Base-by-base conservation (phyloP, 495 filamentous ascomycete genomes). In the Amphirosellinia nigrospora region DNA sequence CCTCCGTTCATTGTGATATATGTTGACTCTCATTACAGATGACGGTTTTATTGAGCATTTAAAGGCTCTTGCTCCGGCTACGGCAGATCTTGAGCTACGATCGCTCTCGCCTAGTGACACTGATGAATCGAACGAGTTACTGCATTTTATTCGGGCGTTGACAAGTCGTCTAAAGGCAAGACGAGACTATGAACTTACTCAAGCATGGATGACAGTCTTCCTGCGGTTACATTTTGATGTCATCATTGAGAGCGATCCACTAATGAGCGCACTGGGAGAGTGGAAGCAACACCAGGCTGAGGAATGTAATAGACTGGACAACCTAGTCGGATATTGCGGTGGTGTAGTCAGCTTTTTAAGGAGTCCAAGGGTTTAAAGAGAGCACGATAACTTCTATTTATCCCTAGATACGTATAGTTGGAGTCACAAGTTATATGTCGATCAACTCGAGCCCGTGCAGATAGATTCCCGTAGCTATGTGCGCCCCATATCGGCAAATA, bases 191-290 rank as follows among this genome's bases (percentile, higher is more conserved):
- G 96, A 99, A 77, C 85, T 99, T 58, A 90, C 93, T 48, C 94
- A 97, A 80, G 93, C 93, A 11, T 99, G 96, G 96, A 97, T 99
- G 92, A 88, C 89, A 19, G 94, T 98, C 0, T 96, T 98, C 73
- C 73, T 99, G 65, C 87, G 90, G 60, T 78, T 95, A 43, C 94
- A 98, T 80, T 84, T 82, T 63, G 84, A 86, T 72, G 48, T 82
- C 50, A 78, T 85, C 66, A 82, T 80, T 77, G 80, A 68, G 68
- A 82, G 75, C 74, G 73, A 79, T 73, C 58, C 69, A 46, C 75
- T 82, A 64, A 81, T 86, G 66, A 77, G 79, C 11, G 87, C 83
- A 66, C 77, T 96, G 64, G 74, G 75, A 30, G 81, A 83, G 66
- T 97, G 94, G 93, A 86, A 86, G 75, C 79, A 79, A 58, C 86